Evolutionary conservation across 1,284 basidiomycete species (phyloP).

Genomic region (Ganoderma boninense): DNA sequence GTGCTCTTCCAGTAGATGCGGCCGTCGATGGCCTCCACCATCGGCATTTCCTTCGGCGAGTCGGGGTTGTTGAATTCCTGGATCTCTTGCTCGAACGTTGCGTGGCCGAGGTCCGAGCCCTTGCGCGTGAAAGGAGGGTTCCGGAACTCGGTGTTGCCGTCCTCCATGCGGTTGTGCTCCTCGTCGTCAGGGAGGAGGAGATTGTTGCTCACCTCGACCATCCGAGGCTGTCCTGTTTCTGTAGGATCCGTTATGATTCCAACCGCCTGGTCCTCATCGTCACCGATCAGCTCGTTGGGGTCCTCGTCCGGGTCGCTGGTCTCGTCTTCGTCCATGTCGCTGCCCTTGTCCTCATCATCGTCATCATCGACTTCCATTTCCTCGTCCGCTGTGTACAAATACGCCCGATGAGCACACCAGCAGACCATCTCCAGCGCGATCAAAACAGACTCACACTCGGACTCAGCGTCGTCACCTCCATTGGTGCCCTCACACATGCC

Average conservation of each 20-base stretch:
- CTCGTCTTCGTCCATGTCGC: not conserved
- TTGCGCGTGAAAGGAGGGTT: conserved; percentile 10
- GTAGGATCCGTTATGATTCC: not conserved
- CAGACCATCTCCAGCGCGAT: not conserved
- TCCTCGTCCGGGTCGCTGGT: conserved; percentile 6
- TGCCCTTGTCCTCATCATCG: not conserved
- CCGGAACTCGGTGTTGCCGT: conserved; percentile 6
- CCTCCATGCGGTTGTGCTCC: conserved; percentile 10
- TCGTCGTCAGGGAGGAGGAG: conserved; percentile 15
- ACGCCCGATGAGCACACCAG: not conserved
- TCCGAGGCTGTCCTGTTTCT: not conserved
- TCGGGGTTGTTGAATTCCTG: not conserved
- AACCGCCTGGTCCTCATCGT: not conserved
- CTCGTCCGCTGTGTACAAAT: not conserved
- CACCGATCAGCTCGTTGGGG: not conserved
- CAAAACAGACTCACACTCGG: not conserved
- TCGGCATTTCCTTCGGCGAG: conserved; percentile 9
- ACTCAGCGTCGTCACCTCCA: not conserved
- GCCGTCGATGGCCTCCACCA: conserved; percentile 15
- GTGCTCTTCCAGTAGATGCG: conserved; percentile 19
- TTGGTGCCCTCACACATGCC: conserved; percentile 12
- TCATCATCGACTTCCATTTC: too few relatives aligned
- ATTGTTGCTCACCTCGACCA: not conserved
- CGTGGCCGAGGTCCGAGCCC: conserved; percentile 8
- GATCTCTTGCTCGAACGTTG: conserved; percentile 17